Base-by-base conservation (phyloP, 352 stramenopile genomes). In the Phytophthora tentaculata region DNA sequence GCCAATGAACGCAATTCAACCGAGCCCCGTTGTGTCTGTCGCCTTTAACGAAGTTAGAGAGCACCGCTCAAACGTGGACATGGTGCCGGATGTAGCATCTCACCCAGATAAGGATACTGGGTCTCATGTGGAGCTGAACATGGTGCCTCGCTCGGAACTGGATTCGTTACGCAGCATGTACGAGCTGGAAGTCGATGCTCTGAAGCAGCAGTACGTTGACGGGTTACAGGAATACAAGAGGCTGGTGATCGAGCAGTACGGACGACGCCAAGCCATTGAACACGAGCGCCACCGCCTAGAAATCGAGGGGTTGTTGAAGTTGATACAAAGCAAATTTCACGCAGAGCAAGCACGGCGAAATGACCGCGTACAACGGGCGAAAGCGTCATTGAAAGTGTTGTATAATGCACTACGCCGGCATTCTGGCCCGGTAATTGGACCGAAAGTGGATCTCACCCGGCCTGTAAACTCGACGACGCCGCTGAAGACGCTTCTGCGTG, bases 241-340 rank as follows among this genome's bases (percentile, higher is more conserved):
- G 5, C 61, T 92, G 8, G 72, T 92, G n/a, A 78, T 92, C 47
- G 80, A 90, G 26, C 84, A 92, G 67, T 90, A 86, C 49, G 82
- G 83, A 41, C 73, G 80, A n/a, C 72, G 79, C 0, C 84, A 90
- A 51, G 67, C 49, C 41, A 74, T 90, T 20, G 79, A 88, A 43
- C 80, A 75, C 55, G 73, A 86, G 37, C 75, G 75, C n/a, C 82
- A 91, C 49, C 79, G 78, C 5, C 39, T 81, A n/a, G 79, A 92
- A 61, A 78, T 92, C 41, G 84, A 92, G 43, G 77, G 80, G 4
- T 61, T 91, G 19, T 69, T 92, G 26, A 47, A 79, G 44, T 56
- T 88, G 16, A 76, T 89, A 13, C 84, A 92, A 47, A 76, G 76
- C 9, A 89, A 90, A 44, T 90, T 90, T 49, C 79, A 82, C 48